Conservation (phyloP, 164 flowering plant genomes). For the Buxus sempervirens region DNA sequence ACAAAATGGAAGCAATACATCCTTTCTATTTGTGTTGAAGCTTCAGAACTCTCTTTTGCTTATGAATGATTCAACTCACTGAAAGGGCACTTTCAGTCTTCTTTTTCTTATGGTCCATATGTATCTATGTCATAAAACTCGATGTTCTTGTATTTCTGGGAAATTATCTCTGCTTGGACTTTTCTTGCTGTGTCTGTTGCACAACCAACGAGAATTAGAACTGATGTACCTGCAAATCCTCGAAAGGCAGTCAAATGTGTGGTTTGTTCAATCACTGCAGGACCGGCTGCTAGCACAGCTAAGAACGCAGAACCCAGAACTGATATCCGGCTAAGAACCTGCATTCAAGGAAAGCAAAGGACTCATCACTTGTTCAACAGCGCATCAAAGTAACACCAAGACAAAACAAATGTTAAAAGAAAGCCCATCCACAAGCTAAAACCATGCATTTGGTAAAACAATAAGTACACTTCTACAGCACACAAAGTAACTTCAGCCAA, state of each 20-base stretch:
- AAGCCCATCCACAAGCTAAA: too few species aligned
- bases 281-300: constrained; percentile 94
- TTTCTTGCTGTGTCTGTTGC: constrained; percentile 98
- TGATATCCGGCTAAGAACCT: constrained; percentile 97
- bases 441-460: too few species aligned
- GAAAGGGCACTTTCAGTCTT: neutral
- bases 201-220: constrained; percentile 98
- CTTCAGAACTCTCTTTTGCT: too few species aligned
- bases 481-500: too few species aligned
- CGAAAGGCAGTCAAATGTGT: constrained; percentile 93
- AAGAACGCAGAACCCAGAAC: constrained; percentile 91
- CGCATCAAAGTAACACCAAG: neutral
- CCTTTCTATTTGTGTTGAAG: too few species aligned
- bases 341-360: constrained; percentile 6
- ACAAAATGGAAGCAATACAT: too few species aligned
- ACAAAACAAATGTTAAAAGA: too few species aligned
- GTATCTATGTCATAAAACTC: constrained; percentile 74
- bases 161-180: constrained; percentile 96
- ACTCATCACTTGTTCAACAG: neutral
- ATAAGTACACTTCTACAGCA: too few species aligned
- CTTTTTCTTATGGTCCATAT: constrained; percentile 19
- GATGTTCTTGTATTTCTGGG: constrained; percentile 95
- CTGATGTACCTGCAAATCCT: constrained; percentile 98
- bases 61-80: too few species aligned
- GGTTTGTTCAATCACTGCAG: constrained; percentile 81